phyloP scores from a whole-genome alignment of 495 filamentous ascomycete genomes.

The Opeltia flavorubescens region DNA sequence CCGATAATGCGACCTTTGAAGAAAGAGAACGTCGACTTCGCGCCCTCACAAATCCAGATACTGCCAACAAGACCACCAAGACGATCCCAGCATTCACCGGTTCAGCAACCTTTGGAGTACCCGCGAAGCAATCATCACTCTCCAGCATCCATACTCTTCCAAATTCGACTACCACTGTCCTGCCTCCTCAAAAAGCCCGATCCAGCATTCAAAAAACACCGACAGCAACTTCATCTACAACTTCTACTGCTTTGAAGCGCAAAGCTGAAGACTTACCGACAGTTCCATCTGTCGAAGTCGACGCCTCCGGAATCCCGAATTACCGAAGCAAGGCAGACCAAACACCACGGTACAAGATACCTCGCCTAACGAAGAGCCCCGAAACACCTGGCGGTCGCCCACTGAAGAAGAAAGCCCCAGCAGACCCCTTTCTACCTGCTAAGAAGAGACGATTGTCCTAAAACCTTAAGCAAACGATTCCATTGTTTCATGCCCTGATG shows the following conservation, averaged over 20 bases:
- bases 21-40: conserved; percentile 10
- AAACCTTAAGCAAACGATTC: background rate
- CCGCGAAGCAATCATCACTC: too few relatives aligned
- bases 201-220: background rate
- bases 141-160: too few relatives aligned
- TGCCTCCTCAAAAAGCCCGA: too few relatives aligned
- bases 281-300: background rate
- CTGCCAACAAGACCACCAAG: background rate
- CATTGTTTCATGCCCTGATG: background rate
- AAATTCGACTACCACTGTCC: too few relatives aligned
- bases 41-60: background rate
- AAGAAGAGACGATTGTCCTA: conserved; percentile 7
- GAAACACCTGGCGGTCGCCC: too few relatives aligned
- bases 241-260: background rate
- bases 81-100: background rate
- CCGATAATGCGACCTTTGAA: background rate
- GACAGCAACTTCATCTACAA: background rate
- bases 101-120: too few relatives aligned
- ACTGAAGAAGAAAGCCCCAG: conserved; percentile 9
- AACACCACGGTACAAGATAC: too few relatives aligned
- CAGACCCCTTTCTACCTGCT: conserved; percentile 11
- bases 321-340: background rate
- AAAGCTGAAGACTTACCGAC: background rate
- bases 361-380: too few relatives aligned
- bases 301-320: background rate